Evolutionary conservation across 257 asterid genomes (phyloP).

Genomic region (Solanum etuberosum): DNA sequence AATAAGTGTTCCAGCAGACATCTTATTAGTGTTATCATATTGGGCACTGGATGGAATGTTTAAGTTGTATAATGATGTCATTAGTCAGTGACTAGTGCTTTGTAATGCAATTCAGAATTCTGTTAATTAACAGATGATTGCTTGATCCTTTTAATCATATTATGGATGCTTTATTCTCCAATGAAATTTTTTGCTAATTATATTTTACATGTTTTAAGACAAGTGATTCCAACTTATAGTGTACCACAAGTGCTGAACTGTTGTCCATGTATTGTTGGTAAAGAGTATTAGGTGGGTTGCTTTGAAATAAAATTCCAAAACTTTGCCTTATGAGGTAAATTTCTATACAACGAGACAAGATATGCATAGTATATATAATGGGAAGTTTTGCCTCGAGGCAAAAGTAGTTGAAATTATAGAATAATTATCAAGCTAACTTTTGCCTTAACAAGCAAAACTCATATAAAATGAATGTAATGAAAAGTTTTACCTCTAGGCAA

Average conservation of each 20-base stretch:
- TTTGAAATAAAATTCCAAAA: not conserved
- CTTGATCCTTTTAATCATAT: not conserved
- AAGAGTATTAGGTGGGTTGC: not conserved
- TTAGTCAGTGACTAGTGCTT: not conserved
- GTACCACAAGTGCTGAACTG: not conserved
- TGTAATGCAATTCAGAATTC: not conserved
- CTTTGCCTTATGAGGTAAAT: no score
- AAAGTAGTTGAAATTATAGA: not conserved
- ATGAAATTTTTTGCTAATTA: not conserved
- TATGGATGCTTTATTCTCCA: not conserved
- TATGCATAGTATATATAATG: not conserved
- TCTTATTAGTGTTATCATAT: not conserved
- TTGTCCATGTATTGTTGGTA: not conserved
- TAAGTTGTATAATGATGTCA: not conserved
- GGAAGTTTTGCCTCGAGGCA: not conserved
- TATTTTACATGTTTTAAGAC: not conserved
- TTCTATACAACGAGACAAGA: not conserved
- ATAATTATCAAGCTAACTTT: no score
- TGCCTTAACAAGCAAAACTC: not conserved
- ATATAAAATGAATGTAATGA: no score
- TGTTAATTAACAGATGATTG: not conserved
- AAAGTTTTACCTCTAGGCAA: not conserved
- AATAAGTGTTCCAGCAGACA: not conserved
- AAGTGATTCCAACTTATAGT: not conserved
- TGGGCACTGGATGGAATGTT: not conserved